Conservation (phyloP, 1,284 basidiomycete species). For the Ceratobasidium sp. region DNA sequence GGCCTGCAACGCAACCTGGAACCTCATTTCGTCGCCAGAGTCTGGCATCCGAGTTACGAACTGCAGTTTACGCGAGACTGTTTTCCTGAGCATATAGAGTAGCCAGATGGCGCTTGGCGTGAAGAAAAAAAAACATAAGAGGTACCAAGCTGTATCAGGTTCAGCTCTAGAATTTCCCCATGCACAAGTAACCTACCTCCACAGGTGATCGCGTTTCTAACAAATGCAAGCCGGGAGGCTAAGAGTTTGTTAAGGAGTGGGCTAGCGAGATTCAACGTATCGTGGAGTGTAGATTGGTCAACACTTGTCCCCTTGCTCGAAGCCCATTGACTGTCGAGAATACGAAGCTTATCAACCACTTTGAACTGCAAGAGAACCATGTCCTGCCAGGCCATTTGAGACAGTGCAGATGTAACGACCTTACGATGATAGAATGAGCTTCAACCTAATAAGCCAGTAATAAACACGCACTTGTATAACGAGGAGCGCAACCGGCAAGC, state of each 20-base stretch:
- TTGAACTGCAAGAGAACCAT: constrained; percentile 4
- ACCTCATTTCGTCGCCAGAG: constrained; percentile 11
- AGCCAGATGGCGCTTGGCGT: constrained; percentile 23
- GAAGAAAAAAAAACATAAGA: constrained; percentile 28
- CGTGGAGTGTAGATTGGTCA: not conserved
- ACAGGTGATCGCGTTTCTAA: constrained; percentile 22
- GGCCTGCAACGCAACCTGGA: constrained; percentile 5
- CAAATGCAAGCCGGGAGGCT: constrained; percentile 4
- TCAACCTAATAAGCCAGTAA: not conserved
- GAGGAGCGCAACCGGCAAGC: constrained; percentile 18
- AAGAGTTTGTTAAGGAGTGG: not conserved
- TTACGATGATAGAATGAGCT: not conserved
- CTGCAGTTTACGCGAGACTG: constrained; percentile 8
- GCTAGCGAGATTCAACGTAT: not conserved
- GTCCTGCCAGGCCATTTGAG: constrained; percentile 22
- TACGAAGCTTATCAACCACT: not conserved
- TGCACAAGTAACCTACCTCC: not conserved
- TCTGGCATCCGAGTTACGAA: constrained; percentile 17
- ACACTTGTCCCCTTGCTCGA: constrained; percentile 3
- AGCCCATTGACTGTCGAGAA: constrained; percentile 16
- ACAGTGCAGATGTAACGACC: constrained; percentile 19
- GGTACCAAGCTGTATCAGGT: constrained; percentile 17
- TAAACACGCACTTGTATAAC: constrained; percentile 8
- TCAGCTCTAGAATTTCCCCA: not conserved
- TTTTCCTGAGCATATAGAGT: constrained; percentile 11